These are phyloP conservation scores for Penicillium griseofulvum DNA, from an alignment of 2,329 filamentous ascomycete genomes.

Conservation along the genomic window DNA sequence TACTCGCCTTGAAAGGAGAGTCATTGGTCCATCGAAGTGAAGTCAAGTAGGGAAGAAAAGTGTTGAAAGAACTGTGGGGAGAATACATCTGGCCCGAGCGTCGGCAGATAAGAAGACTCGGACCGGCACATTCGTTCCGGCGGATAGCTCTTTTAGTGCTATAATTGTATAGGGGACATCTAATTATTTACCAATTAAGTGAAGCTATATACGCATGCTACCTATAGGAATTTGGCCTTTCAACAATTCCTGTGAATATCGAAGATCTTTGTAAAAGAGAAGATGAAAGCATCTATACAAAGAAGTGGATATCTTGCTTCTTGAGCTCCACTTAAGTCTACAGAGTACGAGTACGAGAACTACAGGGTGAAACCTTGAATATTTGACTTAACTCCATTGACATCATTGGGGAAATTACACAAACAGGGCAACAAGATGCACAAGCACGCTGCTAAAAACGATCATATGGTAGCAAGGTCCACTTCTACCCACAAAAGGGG, in stretches of 20 bases:
- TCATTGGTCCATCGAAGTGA: slow-evolving; percentile 35
- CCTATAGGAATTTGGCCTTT: no score
- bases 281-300: background rate
- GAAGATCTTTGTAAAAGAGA: background rate
- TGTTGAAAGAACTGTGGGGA: slow-evolving; percentile 15
- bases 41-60: slow-evolving; percentile 20
- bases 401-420: background rate
- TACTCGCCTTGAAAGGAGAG: slow-evolving; percentile 39
- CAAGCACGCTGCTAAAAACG: slow-evolving; percentile 18
- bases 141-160: background rate
- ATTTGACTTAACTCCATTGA: background rate
- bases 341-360: background rate
- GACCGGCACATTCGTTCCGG: slow-evolving; percentile 18
- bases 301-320: background rate
- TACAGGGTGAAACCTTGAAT: background rate
- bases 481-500: background rate
- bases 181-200: background rate
- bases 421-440: background rate
- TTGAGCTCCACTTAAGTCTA: background rate
- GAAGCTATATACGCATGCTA: background rate
- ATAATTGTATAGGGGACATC: background rate
- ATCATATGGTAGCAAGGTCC: slow-evolving; percentile 25
- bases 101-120: slow-evolving; percentile 25
- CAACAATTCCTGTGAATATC: background rate
- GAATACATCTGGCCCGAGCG: slow-evolving; percentile 20